Percentiles rank a stretch among this genome's conserved stretches.
These are phyloP conservation scores for Brassica carinata DNA, from an alignment of 345 rosid genomes.

Conservation along the genomic window DNA sequence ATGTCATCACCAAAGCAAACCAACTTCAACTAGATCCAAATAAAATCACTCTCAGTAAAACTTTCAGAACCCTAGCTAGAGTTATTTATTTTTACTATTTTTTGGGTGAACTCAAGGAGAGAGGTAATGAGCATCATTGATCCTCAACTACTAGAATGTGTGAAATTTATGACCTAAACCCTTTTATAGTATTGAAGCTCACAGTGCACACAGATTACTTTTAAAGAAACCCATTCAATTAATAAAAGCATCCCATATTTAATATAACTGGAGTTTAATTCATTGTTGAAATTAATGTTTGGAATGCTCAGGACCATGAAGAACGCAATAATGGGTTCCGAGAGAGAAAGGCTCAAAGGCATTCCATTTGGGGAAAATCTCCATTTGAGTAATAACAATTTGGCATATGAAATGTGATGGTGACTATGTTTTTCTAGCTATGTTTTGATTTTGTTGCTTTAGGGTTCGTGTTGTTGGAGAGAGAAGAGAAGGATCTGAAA, in stretches of 20 bases:
- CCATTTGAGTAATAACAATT: constrained; percentile 48
- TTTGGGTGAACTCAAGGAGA: constrained; percentile 21
- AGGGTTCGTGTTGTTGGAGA: constrained; percentile 26
- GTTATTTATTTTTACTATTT: constrained; percentile 7
- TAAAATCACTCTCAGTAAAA: constrained; percentile 30
- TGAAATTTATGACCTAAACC: constrained; percentile 44
- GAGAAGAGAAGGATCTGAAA: constrained; percentile 19
- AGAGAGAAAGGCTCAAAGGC: constrained; percentile 75
- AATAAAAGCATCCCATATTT: constrained; percentile 18
- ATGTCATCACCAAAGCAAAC: constrained; percentile 15
- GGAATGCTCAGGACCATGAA: constrained; percentile 57
- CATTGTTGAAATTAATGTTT: constrained; percentile 36
- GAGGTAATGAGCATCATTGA: constrained; percentile 28
- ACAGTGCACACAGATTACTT: constrained; percentile 30
- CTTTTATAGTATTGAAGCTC: constrained; percentile 30
- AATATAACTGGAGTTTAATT: not conserved
- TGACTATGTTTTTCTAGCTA: constrained; percentile 37
- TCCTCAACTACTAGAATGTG: constrained; percentile 42
- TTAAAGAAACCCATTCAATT: constrained; percentile 37
- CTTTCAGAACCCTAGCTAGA: constrained; percentile 31
- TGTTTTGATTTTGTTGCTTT: constrained; percentile 34
- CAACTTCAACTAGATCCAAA: constrained; percentile 16
- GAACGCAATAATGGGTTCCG: constrained; percentile 61
- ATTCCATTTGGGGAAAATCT: constrained; percentile 64
- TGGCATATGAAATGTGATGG: constrained; percentile 27